Conservation (phyloP, 768 basidiomycete genomes). For the Suillus subaureus region DNA sequence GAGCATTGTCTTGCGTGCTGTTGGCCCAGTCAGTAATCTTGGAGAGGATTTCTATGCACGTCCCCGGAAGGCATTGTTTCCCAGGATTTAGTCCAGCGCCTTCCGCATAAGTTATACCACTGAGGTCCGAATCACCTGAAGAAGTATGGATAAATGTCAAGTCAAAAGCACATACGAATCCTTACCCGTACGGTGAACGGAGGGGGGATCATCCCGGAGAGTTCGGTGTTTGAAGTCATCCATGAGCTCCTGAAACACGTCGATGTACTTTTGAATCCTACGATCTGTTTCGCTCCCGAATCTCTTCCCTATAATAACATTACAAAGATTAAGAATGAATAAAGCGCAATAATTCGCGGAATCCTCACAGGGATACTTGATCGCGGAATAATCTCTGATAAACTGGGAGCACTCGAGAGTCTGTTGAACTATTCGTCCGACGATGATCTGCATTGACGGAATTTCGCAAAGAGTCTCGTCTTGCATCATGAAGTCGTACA, state of each 20-base stretch:
- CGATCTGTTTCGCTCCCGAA: neutral
- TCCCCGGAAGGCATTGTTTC: conserved; percentile 18
- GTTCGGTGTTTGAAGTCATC: too few relatives aligned
- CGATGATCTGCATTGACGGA: neutral
- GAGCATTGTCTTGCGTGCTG: neutral
- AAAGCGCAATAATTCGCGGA: neutral
- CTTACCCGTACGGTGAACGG: too few relatives aligned
- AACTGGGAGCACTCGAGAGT: conserved; percentile 11
- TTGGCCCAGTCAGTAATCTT: conserved; percentile 19
- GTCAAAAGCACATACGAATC: neutral
- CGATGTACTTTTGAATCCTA: neutral
- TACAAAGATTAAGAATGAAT: neutral
- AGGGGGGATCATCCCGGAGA: too few relatives aligned
- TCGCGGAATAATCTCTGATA: conserved; percentile 10
- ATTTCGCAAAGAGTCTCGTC: neutral
- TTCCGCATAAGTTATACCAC: neutral
- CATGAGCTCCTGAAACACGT: too few relatives aligned
- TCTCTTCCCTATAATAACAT: neutral
- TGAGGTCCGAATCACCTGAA: neutral
- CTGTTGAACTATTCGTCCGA: conserved; percentile 8
- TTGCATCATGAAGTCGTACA: conserved; percentile 10
- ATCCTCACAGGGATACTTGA: conserved; percentile 8
- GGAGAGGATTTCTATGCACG: conserved; percentile 14
- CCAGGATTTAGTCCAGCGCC: conserved; percentile 1
- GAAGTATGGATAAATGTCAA: rapidly evolving